Evolutionary conservation across 2,329 filamentous ascomycete species (phyloP).

Genomic region (Aureobasidium sp.): DNA sequence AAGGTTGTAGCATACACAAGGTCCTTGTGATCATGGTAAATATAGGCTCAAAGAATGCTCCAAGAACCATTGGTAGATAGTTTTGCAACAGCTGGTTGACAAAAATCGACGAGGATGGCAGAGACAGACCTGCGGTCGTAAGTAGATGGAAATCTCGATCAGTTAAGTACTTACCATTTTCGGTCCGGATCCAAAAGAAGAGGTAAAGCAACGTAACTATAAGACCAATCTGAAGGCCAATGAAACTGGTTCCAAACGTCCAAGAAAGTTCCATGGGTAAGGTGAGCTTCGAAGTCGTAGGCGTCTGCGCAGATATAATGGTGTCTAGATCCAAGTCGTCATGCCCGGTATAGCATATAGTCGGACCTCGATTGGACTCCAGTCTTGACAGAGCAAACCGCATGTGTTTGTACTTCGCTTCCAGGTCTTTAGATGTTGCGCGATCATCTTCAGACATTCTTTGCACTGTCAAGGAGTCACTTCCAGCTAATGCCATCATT

Average conservation of each 20-base stretch:
- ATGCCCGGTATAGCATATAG: neutral
- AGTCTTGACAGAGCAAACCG: neutral
- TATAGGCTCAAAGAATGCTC: constrained; percentile 51
- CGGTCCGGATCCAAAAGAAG: too few relatives aligned
- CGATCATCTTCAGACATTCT: neutral
- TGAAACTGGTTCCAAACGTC: too few relatives aligned
- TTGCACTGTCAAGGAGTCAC: constrained; percentile 17
- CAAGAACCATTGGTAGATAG: constrained; percentile 49
- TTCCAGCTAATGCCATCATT: constrained; percentile 28
- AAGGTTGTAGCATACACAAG: constrained; percentile 49
- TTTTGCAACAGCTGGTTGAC: constrained; percentile 38
- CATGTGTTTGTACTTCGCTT: too few relatives aligned
- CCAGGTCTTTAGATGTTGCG: neutral
- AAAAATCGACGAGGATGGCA: constrained; percentile 32
- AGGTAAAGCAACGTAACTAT: too few relatives aligned
- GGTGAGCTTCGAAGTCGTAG: too few relatives aligned
- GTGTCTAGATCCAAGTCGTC: too few relatives aligned
- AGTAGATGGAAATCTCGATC: too few relatives aligned
- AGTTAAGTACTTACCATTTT: neutral
- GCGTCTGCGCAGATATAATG: too few relatives aligned
- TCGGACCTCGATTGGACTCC: neutral
- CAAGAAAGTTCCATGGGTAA: too few relatives aligned
- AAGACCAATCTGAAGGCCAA: too few relatives aligned
- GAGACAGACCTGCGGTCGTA: constrained; percentile 25
- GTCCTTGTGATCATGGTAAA: constrained; percentile 51